Percentiles rank a stretch among this genome's conserved stretches.
phyloP scores from a whole-genome alignment of 2,329 filamentous ascomycete species.

The Nigrospora osmanthi region DNA sequence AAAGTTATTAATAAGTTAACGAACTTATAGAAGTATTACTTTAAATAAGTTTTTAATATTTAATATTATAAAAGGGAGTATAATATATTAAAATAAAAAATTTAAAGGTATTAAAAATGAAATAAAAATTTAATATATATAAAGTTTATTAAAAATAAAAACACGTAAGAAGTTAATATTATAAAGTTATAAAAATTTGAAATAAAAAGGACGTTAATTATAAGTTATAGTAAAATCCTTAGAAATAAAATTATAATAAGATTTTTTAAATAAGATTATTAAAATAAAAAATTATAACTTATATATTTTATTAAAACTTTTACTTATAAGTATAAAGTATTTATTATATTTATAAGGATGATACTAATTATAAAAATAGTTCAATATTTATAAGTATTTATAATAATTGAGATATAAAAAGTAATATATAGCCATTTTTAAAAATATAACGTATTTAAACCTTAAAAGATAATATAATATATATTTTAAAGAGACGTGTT shows the following conservation, averaged over 20 bases:
- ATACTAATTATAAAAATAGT: not conserved
- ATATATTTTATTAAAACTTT: too few relatives aligned
- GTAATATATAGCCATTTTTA: too few relatives aligned
- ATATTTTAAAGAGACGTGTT: too few relatives aligned
- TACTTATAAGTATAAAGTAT: too few relatives aligned
- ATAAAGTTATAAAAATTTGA: not conserved
- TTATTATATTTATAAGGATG: not conserved
- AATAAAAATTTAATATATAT: too few relatives aligned
- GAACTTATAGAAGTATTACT: not conserved
- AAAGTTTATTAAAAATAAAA: too few relatives aligned
- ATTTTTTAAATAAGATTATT: too few relatives aligned
- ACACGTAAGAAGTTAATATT: not conserved
- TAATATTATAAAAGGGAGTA: not conserved
- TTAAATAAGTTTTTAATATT: not conserved
- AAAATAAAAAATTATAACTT: not conserved
- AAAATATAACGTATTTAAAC: not conserved
- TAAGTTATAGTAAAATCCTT: too few relatives aligned
- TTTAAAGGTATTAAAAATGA: not conserved
- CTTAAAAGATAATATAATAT: too few relatives aligned
- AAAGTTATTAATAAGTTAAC: too few relatives aligned
- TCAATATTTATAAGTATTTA: not conserved
- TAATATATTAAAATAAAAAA: not conserved
- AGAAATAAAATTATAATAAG: not conserved
- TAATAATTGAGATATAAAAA: not conserved
- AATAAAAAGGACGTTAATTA: not conserved